Base-by-base conservation (phyloP, 768 basidiomycete species). In the Postia placenta region DNA sequence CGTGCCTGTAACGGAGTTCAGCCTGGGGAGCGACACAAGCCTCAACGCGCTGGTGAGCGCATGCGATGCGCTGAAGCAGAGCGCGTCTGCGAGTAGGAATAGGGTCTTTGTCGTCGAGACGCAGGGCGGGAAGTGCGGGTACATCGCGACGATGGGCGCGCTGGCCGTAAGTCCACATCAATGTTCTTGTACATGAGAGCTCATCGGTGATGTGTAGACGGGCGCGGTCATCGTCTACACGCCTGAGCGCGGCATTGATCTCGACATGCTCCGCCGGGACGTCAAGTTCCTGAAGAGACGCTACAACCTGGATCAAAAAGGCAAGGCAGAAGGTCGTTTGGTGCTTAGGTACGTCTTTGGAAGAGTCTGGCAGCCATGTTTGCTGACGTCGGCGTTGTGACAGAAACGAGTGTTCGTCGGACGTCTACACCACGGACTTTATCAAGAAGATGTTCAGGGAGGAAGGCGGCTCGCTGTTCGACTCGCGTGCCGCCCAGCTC, bases 61-160 rank as follows among this genome's bases (percentile, higher is more conserved):
- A 5, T 98, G 95, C 63, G 96, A 99, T 68, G 85, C 94, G 36
- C 97, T 99, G 70, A 96, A 94, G 71, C 96, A 99, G 74, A 94
- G 92, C 61, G 96, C 96, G 9, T 89, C 89, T 48, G 95, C 96
- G 4, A 96, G 92, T 62, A 69, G 96, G 54, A 93, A 98, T 66
- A 74, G 96, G 37, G 96, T 97, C 51, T 99, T 99, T 63, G 88
- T 98, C 1, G 92, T 99, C 15, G 95, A 99, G 69, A 97, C 94
- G 0, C 96, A 98, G 66, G 96, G 96, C 42, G 96, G 95, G 7
- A 85, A 87, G 63, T 96, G 91, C 63, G 96, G 96, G 7, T 99
- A 94, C 64, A 81, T 99, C 48, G 93, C 94, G 2, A 85, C 93
- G 1, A 80, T 98, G 77, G 96, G 96, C 45, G 96, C 92, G 5